Base-by-base conservation (phyloP, 169 alveolate genomes). In the Cryptosporidium canis region DNA sequence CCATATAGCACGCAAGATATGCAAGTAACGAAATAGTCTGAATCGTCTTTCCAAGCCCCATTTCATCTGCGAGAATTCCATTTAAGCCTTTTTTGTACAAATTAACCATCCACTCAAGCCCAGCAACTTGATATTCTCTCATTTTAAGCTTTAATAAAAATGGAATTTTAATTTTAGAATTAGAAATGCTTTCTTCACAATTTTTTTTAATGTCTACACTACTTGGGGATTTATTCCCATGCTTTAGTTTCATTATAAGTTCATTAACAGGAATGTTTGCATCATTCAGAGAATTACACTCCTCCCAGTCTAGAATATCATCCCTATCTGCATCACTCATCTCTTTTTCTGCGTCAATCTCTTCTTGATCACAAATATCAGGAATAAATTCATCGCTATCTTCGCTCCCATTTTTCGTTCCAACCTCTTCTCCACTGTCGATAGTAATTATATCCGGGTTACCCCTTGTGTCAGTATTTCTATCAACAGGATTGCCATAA, bases 41-140 rank as follows among this genome's bases (percentile, higher is more conserved):
- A 44, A 98, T 96, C 12, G 99, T 98, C 90, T 98, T 98, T 21
- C 99, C 99, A 70, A 98, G 93, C 24, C 99, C 99, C 99, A 98
- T 97, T 93, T 98, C 99, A 94, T 98, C 99, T 12, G 99, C 99
- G 67, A 98, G 93, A 21, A 98, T 98, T 65, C 99, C 99, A 93
- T 98, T 98, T 66, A 97, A 93, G 37, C 96, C 95, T 90, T 96
- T 96, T 55, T 96, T 95, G 92, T 98, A 98, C 47, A 98, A 91
- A 21, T 98, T 95, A n/a, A 95, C 98, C 72, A 98, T 90, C 99
- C 99, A 98, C 77, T 97, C 95, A 33, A 97, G 93, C 14, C 99
- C 99, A 63, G 96, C 96, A 64, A 93, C 91, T 93, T 98, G 98
- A 92, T 98, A 97, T 72, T 96, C 98, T 77, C 99, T 93, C 83